Conservation (phyloP, 208 protist species). For the Naegleria fowleri region DNA sequence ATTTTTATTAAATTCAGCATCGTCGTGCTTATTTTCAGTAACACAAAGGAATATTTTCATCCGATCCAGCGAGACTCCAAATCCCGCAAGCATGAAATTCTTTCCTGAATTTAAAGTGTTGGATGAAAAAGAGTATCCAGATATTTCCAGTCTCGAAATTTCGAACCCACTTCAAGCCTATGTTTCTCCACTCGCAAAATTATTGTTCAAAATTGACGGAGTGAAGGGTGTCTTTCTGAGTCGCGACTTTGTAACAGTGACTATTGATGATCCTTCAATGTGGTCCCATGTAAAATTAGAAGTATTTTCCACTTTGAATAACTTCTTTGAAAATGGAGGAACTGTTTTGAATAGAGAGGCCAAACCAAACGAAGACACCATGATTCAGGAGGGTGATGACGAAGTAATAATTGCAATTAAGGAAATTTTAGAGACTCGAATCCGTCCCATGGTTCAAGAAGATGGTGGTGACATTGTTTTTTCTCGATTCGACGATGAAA, state of each 20-base stretch:
- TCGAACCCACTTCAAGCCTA: neutral
- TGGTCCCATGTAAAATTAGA: neutral
- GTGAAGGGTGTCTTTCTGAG: constrained; percentile 25
- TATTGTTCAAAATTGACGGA: constrained; percentile 38
- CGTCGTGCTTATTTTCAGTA: too few species aligned
- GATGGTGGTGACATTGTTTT: constrained; percentile 82
- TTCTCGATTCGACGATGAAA: constrained; percentile 67
- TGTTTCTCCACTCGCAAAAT: constrained; percentile 34
- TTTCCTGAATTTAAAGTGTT: neutral
- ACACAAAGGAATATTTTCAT: constrained; percentile 10
- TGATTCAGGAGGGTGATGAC: constrained; percentile 70
- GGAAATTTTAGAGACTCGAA: constrained; percentile 74
- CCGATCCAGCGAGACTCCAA: constrained; percentile 27
- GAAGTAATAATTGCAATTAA: constrained; percentile 82
- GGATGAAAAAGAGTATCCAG: neutral
- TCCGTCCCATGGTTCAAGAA: constrained; percentile 73
- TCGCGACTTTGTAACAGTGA: constrained; percentile 33
- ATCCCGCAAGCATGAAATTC: constrained; percentile 37
- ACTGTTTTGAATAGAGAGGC: constrained; percentile 22
- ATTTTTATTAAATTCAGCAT: too few species aligned
- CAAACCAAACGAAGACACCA: constrained; percentile 70
- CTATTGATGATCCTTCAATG: neutral
- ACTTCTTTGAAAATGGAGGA: constrained; percentile 20
- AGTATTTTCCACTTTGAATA: neutral
- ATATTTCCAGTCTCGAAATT: constrained; percentile 19